A percentile compares a stretch with the other conserved stretches of the same genome.
phyloP scores from a whole-genome alignment of 2,329 filamentous ascomycete species.

The Paraconiothyrium brasiliense region DNA sequence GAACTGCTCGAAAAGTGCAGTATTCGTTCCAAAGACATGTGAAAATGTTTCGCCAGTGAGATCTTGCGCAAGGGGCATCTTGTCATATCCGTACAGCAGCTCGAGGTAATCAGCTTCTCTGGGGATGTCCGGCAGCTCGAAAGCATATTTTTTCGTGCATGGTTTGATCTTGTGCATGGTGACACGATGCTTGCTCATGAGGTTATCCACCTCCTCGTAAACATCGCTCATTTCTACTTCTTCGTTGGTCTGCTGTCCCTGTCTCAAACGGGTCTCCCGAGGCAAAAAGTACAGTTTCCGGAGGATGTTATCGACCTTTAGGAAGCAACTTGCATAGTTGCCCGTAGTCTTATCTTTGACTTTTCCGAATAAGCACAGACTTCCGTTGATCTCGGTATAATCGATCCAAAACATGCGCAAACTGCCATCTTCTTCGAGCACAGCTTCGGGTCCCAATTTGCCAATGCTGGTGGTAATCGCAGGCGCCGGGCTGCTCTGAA shows the following conservation, averaged over 20 bases:
- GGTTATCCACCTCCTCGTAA: conserved; percentile 84
- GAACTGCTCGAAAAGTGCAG: conserved; percentile 95
- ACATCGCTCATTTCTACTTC: conserved; percentile 88
- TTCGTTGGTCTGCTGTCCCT: conserved; percentile 75
- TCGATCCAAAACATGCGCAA: conserved; percentile 97
- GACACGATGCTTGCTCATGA: conserved; percentile 89
- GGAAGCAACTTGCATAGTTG: conserved; percentile 86
- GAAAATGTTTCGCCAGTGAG: conserved; percentile 88
- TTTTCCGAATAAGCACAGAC: conserved; percentile 93
- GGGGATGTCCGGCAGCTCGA: conserved; percentile 87
- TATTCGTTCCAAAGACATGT: conserved; percentile 92
- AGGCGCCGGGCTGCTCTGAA: conserved; percentile 76
- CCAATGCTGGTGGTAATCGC: conserved; percentile 72
- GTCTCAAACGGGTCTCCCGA: conserved; percentile 68
- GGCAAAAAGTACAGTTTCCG: conserved; percentile 94
- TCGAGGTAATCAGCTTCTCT: conserved; percentile 93
- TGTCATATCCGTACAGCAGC: conserved; percentile 93
- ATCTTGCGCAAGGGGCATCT: conserved; percentile 75
- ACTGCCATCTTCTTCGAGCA: conserved; percentile 92
- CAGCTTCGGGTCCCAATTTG: conserved; percentile 84
- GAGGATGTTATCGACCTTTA: conserved; percentile 94
- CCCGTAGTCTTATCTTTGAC: conserved; percentile 87
- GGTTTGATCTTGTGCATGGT: conserved; percentile 93
- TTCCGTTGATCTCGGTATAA: conserved; percentile 91
- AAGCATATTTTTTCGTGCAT: conserved; percentile 91